These are phyloP conservation scores for Hanseniaspora vineae DNA, from an alignment of 805 yeast genomes.

Conservation along the genomic window DNA sequence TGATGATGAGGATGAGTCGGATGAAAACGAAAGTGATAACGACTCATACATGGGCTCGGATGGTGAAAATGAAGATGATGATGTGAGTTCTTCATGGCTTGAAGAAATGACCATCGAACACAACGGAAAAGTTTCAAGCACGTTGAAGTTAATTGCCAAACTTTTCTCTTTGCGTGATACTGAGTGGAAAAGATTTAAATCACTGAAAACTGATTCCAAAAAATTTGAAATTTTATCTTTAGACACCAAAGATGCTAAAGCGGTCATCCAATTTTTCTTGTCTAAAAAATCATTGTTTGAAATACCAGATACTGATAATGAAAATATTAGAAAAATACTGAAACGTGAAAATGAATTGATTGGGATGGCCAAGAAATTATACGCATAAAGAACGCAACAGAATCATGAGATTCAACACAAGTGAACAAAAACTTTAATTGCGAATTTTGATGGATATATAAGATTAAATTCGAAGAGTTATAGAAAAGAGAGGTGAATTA, in stretches of 20 bases:
- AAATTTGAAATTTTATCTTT: conserved; percentile 1
- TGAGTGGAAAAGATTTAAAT: conserved; percentile 1
- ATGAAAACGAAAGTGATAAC: conserved; percentile 1
- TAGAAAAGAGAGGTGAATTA: neutral
- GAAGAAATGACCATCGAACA: conserved; percentile 3
- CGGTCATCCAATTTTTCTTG: conserved; percentile 1
- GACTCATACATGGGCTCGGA: neutral
- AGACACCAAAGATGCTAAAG: conserved; percentile 3
- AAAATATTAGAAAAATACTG: conserved; percentile 1
- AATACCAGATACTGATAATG: conserved; percentile 2
- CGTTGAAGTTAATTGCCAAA: conserved; percentile 2
- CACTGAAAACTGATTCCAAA: conserved; percentile 1
- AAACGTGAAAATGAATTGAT: conserved; percentile 4
- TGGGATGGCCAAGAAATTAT: conserved; percentile 1
- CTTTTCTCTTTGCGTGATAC: neutral
- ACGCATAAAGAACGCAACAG: too few relatives aligned
- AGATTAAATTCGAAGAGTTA: too few relatives aligned
- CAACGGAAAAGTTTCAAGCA: conserved; percentile 1
- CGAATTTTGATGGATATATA: too few relatives aligned
- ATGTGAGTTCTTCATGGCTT: conserved; percentile 2
- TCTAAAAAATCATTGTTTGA: conserved; percentile 1
- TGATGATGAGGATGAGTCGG: conserved; percentile 6
- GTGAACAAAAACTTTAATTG: too few relatives aligned
- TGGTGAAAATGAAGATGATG: conserved; percentile 1
- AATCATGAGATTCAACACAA: too few relatives aligned